Base-by-base conservation (phyloP, 495 filamentous ascomycete species). In the Xylaria flabelliformis region DNA sequence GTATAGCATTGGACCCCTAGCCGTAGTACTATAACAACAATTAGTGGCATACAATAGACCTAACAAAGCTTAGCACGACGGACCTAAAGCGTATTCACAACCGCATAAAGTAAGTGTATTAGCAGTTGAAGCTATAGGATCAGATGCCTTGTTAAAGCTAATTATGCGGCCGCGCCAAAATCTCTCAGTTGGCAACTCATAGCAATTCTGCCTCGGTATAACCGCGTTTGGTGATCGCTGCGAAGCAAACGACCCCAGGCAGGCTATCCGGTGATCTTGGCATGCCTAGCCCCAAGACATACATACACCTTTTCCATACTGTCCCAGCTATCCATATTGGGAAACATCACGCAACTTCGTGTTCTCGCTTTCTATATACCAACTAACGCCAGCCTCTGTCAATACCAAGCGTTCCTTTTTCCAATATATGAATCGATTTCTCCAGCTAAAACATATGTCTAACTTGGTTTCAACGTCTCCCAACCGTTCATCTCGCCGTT, bases 401-500 rank as follows among this genome's bases (percentile, higher is more conserved):
- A 55, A 34, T 46, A 59, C 19, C 12, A 44, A 53, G 4, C 19
- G 3, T n/a, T 39, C 13, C 24, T 29, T 26, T 64, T 64, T 63
- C 58, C 46, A 70, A 55, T 9, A 53, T 32, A 24, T 6, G 29
- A 13, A 8, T 64, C 36, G 24, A 36, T 46, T 26, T 6, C 9
- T 7, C 46, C 0, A 1, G 7, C 26, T 13, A 5, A 61, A 5
- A 41, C 1, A 36, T 39, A 44, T 50, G 19, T 67, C 65, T 75
- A 77, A 32, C 74, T 79, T 59, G 80, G 85, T 67, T 84, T 85
- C 73, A 87, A 64, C 13, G 84, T 83, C 67, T 86, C 82, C 85
- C 85, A 87, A 42, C 81, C 80, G 13, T 81, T 80, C 77, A 87
- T 77, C 69, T 84, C 80, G 21, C 58, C 81, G 29, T 50, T 72